These are phyloP conservation scores for Teratosphaeriaceae sp. DNA, from an alignment of 2,329 filamentous ascomycete genomes.

Conservation along the genomic window DNA sequence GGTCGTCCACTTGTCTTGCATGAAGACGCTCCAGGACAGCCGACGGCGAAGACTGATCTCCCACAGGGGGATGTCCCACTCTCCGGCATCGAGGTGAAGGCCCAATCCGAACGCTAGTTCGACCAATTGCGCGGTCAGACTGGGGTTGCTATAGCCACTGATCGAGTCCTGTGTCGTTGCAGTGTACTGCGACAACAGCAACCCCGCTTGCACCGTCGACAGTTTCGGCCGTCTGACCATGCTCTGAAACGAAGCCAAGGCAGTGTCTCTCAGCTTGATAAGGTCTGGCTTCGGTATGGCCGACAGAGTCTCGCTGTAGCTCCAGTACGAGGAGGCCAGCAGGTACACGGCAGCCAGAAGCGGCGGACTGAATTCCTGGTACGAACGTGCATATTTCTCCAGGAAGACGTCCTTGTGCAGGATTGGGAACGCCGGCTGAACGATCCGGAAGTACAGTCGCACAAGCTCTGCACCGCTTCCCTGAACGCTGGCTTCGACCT, in stretches of 20 bases:
- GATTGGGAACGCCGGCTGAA: conserved; percentile 77
- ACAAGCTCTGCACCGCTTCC: too few relatives aligned
- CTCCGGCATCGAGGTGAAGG: conserved; percentile 77
- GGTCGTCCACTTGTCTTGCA: conserved; percentile 91
- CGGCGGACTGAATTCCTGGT: conserved; percentile 68
- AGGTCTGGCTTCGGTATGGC: conserved; percentile 62
- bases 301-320: conserved; percentile 61
- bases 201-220: conserved; percentile 69
- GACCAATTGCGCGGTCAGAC: conserved; percentile 78
- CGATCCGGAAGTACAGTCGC: conserved; percentile 76
- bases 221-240: conserved; percentile 78
- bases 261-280: conserved; percentile 64
- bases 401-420: conserved; percentile 74
- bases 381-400: conserved; percentile 67
- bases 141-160: conserved; percentile 84
- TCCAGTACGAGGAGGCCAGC: conserved; percentile 83
- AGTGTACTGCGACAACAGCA: conserved; percentile 67
- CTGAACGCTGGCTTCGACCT: too few relatives aligned
- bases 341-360: conserved; percentile 77
- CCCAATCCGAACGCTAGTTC: conserved; percentile 83
- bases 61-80: conserved; percentile 84
- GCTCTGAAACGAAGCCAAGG: conserved; percentile 64
- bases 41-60: conserved; percentile 79
- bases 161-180: too few relatives aligned
- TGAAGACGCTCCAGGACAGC: conserved; percentile 84